Evolutionary conservation across 352 stramenopile genomes (phyloP).

Genomic region (Phytophthora colocasiae): DNA sequence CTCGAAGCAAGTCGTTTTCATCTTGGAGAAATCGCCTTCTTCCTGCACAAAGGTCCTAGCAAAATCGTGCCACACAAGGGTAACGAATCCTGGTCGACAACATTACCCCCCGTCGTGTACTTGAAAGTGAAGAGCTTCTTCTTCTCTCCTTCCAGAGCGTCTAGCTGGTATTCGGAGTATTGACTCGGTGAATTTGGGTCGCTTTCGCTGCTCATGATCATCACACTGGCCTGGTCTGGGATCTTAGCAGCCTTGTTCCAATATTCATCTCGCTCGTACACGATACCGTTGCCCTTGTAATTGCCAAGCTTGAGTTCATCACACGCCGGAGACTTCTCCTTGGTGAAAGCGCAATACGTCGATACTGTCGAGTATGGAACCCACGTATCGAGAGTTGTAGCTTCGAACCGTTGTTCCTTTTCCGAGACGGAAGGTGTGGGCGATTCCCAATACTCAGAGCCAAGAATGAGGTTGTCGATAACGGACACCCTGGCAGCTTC

Average conservation of each 20-base stretch:
- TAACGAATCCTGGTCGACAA: not conserved
- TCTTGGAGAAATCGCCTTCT: not conserved
- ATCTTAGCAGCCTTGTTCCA: not conserved
- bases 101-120: not conserved
- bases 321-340: not conserved
- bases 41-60: not conserved
- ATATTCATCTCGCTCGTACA: not conserved
- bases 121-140: not conserved
- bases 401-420: not conserved
- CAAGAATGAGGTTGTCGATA: conserved; percentile 41
- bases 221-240: not conserved
- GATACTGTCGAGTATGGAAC: accelerated
- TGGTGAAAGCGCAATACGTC: not conserved
- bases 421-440: conserved; percentile 14
- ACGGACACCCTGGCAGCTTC: conserved; percentile 21
- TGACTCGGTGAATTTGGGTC: not conserved
- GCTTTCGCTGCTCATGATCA: not conserved
- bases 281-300: not conserved
- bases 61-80: not conserved
- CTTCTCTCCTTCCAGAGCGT: not conserved
- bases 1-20: not conserved
- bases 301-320: not conserved
- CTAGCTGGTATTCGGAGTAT: not conserved
- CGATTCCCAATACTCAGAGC: conserved; percentile 48
- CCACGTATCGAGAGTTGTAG: not conserved